Conservation (phyloP, 129 eudicot genomes). For the Rutidosis leptorrhynchoides region DNA sequence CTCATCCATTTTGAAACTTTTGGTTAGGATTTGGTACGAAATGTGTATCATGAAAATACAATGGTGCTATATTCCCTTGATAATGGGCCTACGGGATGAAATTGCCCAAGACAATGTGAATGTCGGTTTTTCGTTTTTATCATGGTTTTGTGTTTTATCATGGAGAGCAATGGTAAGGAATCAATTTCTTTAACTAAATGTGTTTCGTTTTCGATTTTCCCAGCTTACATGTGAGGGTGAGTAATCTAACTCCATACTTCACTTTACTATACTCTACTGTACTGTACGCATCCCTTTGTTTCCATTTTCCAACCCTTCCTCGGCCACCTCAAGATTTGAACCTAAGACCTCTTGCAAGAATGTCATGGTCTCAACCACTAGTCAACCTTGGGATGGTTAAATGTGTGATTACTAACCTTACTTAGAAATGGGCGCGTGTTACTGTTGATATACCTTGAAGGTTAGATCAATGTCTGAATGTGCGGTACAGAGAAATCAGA, state of each 20-base stretch:
- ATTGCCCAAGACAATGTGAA: constrained; percentile 23
- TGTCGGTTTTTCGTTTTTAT: constrained; percentile 12
- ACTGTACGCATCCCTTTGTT: too few species aligned
- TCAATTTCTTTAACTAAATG: background rate
- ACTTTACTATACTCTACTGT: too few species aligned
- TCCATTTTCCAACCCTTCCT: too few species aligned
- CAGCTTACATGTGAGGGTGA: too few species aligned
- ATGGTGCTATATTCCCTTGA: constrained; percentile 5
- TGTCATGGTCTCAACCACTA: too few species aligned
- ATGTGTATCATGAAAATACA: constrained; percentile 27
- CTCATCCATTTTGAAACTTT: constrained; percentile 25
- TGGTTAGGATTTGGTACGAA: constrained; percentile 30
- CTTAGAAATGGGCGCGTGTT: background rate
- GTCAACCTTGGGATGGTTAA: too few species aligned
- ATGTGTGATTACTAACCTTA: background rate
- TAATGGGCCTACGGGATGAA: constrained; percentile 30
- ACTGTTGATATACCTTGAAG: background rate
- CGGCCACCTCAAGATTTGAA: too few species aligned
- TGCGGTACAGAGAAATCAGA: background rate
- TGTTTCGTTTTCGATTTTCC: too few species aligned
- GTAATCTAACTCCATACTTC: too few species aligned
- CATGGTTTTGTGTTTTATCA: constrained; percentile 3
- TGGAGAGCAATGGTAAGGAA: background rate
- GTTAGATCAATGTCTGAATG: background rate
- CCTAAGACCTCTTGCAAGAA: too few species aligned